A percentile compares a stretch with the other conserved stretches of the same genome.
Conservation (phyloP, 2,329 filamentous ascomycete species). For the Cladophialophora chaetospira region DNA sequence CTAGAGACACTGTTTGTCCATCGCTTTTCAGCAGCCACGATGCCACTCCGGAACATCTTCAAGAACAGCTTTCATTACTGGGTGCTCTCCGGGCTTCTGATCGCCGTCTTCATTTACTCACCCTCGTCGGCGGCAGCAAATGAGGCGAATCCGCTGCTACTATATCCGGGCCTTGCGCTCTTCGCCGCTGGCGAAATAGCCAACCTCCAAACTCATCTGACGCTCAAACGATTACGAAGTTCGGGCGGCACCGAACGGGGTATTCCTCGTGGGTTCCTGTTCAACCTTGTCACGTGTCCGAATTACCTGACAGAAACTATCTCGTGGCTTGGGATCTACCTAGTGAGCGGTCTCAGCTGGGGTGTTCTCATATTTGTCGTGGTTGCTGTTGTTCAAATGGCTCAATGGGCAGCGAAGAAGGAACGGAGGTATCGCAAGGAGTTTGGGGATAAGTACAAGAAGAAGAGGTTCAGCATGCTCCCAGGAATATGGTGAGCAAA, state of each 20-base stretch:
- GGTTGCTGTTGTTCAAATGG: slow-evolving; percentile 78
- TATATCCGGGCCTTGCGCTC: slow-evolving; percentile 69
- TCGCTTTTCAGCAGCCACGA: slow-evolving; percentile 91
- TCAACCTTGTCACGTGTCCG: slow-evolving; percentile 85
- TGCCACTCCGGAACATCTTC: slow-evolving; percentile 88
- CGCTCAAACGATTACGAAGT: slow-evolving; percentile 74
- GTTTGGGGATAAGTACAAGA: slow-evolving; percentile 92
- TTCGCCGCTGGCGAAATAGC: slow-evolving; percentile 76
- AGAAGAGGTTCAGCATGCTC: slow-evolving; percentile 82
- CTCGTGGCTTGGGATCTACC: slow-evolving; percentile 79
- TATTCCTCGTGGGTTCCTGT: slow-evolving; percentile 83
- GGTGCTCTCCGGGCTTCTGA: slow-evolving; percentile 75
- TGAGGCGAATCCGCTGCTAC: slow-evolving; percentile 54
- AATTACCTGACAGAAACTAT: slow-evolving; percentile 95
- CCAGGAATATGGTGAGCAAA: slow-evolving; percentile 64
- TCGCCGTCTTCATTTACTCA: slow-evolving; percentile 82
- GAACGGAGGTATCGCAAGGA: slow-evolving; percentile 86
- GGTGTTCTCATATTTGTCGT: slow-evolving; percentile 74
- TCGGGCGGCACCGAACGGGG: slow-evolving; percentile 81
- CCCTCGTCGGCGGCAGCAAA: slow-evolving; percentile 68
- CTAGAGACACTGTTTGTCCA: slow-evolving; percentile 92
- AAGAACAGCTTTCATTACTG: slow-evolving; percentile 97
- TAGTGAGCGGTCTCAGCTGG: slow-evolving; percentile 74
- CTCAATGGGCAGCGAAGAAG: slow-evolving; percentile 85
- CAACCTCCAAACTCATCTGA: slow-evolving; percentile 79